phyloP scores from a whole-genome alignment of 495 filamentous ascomycete species.

The Opeltia flavorubescens region DNA sequence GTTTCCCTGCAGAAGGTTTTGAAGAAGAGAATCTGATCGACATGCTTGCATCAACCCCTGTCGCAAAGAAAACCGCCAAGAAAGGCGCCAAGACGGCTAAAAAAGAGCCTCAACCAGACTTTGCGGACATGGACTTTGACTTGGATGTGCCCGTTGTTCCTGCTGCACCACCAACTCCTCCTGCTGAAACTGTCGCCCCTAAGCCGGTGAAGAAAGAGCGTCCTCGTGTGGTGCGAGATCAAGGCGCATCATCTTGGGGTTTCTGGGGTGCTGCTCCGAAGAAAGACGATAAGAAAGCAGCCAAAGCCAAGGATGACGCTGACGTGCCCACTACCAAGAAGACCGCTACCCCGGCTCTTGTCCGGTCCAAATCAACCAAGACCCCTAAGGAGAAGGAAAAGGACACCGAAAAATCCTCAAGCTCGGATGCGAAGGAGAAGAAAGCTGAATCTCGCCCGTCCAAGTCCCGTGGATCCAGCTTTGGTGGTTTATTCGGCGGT shows the following conservation, averaged over 20 bases:
- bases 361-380: slow-evolving; percentile 36
- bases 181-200: slow-evolving; percentile 32
- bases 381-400: slow-evolving; percentile 34
- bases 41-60: slow-evolving; percentile 16
- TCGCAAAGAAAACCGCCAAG: slow-evolving; percentile 9
- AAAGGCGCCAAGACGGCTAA: slow-evolving; percentile 20
- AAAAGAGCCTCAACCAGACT: slow-evolving; percentile 17
- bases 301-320: slow-evolving; percentile 21
- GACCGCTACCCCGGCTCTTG: slow-evolving; percentile 20
- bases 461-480: slow-evolving; percentile 14
- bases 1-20: slow-evolving; percentile 23
- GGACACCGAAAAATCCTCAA: slow-evolving; percentile 32
- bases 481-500: slow-evolving; percentile 33
- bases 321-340: slow-evolving; percentile 19
- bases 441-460: slow-evolving; percentile 19
- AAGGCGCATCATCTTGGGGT: slow-evolving; percentile 38
- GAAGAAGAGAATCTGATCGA: slow-evolving; percentile 17
- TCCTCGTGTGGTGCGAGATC: slow-evolving; percentile 35
- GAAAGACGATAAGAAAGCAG: slow-evolving; percentile 32
- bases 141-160: slow-evolving; percentile 11
- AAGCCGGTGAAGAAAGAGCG: slow-evolving; percentile 45
- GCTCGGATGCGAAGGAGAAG: slow-evolving; percentile 37
- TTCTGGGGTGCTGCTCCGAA: slow-evolving; percentile 42
- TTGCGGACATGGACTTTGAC: slow-evolving; percentile 11
- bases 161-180: slow-evolving; percentile 35